Evolutionary conservation across 1,139 yeast genomes (phyloP).

Genomic region (Debaryomycetaceae sp.): DNA sequence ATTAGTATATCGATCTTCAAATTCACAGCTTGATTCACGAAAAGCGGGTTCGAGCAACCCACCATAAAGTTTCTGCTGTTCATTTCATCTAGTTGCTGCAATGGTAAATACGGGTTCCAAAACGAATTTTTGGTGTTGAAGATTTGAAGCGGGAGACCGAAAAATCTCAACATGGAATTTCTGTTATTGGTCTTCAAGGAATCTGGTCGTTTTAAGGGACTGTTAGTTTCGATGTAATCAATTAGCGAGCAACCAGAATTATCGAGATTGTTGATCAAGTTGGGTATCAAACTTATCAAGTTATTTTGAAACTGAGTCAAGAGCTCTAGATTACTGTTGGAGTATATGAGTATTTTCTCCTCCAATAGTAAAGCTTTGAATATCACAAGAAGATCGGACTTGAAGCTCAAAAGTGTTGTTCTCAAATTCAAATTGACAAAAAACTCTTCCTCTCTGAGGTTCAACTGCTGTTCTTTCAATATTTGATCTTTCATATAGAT

Average conservation of each 20-base stretch:
- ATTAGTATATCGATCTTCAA: constrained; percentile 46
- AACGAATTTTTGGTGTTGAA: constrained; percentile 81
- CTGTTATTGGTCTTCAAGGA: constrained; percentile 77
- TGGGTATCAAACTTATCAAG: constrained; percentile 70
- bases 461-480: constrained; percentile 8
- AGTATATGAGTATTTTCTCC: constrained; percentile 62
- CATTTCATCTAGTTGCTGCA: constrained; percentile 83
- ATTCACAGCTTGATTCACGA: constrained; percentile 63
- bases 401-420: constrained; percentile 58
- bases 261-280: constrained; percentile 65
- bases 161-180: constrained; percentile 68
- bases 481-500: constrained; percentile 9
- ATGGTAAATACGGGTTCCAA: constrained; percentile 88
- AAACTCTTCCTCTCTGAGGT: constrained; percentile 35
- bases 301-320: constrained; percentile 78
- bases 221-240: constrained; percentile 51
- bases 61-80: constrained; percentile 66
- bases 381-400: constrained; percentile 58
- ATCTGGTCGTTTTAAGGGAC: constrained; percentile 54
- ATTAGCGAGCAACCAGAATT: constrained; percentile 80
- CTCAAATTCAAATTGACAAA: constrained; percentile 77
- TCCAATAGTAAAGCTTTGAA: constrained; percentile 79
- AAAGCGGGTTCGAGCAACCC: constrained; percentile 84
- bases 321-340: constrained; percentile 73
- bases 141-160: constrained; percentile 84